These are phyloP conservation scores for Phytophthora megakarya DNA, from an alignment of 352 stramenopile genomes.

Conservation along the genomic window DNA sequence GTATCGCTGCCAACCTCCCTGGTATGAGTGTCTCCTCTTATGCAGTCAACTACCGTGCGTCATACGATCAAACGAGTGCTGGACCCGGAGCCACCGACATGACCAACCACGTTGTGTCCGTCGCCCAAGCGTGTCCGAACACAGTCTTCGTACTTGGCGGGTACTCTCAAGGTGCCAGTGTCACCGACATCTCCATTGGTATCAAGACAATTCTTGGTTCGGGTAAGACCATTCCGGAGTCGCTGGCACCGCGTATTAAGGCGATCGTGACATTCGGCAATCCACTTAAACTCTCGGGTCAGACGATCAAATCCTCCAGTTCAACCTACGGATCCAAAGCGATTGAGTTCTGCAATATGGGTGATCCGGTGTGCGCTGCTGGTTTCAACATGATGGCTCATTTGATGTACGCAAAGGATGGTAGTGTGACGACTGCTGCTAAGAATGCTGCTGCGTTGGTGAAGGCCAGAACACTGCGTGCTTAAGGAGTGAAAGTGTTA, in stretches of 20 bases:
- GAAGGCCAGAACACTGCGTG: slow-evolving; percentile 5
- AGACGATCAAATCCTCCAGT: slow-evolving; percentile 35
- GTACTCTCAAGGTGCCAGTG: slow-evolving; percentile 42
- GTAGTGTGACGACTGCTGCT: slow-evolving; percentile 32
- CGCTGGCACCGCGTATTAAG: slow-evolving; percentile 32
- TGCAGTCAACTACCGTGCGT: slow-evolving; percentile 37
- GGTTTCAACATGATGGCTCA: slow-evolving; percentile 40
- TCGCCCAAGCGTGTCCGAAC: slow-evolving; percentile 36
- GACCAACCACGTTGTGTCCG: slow-evolving; percentile 36
- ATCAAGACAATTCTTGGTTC: slow-evolving; percentile 34
- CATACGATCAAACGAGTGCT: slow-evolving; percentile 30
- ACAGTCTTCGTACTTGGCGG: slow-evolving; percentile 38
- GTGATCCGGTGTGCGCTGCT: slow-evolving; percentile 39
- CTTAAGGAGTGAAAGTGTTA: no score
- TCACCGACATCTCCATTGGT: slow-evolving; percentile 40
- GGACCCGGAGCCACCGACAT: slow-evolving; percentile 40
- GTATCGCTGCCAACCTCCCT: slow-evolving; percentile 30
- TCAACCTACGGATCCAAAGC: slow-evolving; percentile 35
- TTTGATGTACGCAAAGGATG: slow-evolving; percentile 35
- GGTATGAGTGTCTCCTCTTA: slow-evolving; percentile 46
- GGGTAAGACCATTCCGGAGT: slow-evolving; percentile 30
- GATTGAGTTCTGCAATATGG: slow-evolving; percentile 38
- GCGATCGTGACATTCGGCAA: slow-evolving; percentile 47
- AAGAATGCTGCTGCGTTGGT: slow-evolving; percentile 31
- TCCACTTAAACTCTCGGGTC: slow-evolving; percentile 34